Base-by-base conservation (phyloP, 2,329 filamentous ascomycete genomes). In the Pseudogymnoascus sp. region DNA sequence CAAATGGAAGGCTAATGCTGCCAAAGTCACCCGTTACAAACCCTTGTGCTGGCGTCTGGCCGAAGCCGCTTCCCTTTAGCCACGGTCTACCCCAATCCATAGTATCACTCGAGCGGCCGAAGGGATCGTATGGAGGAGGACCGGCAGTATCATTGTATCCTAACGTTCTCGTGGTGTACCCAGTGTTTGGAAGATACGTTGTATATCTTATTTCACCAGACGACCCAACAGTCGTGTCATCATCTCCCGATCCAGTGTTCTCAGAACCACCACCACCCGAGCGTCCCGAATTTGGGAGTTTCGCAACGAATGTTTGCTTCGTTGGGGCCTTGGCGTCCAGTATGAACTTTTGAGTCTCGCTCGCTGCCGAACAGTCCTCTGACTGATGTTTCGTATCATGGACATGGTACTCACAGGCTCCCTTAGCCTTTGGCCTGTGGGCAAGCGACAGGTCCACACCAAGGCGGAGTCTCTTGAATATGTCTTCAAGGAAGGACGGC, bases 391-490 rank as follows among this genome's bases (percentile, higher is more conserved):
- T 57, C 4, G 51, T 21, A 34, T 57, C 25, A 57, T 57, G 51
- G n/a, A 57, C 51, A 34, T 57, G 51, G 28, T 57, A 57, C 28
- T 57, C 51, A n/a, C 51, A 57, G 34, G 25, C 28, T 11, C 25
- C 51, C 10, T n/a, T 57, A 6, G 5, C 5, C 10, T 19, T 57
- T 34, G 51, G 51, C 51, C 28, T 10, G 51, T 57, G 51, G 28
- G n/a, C 34, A 34, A 10, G 51, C 14, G 51, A 19, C 5, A 57
- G 10, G 7, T 21, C 51, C 28, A 13, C 25, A 34, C n/a, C 34
- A 19, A 57, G 51, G 43, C 37, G 37, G 39, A 62, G 28, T 23
- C 41, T 28, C 39, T 62, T 62, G 16, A 62, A 62, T 23, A 62
- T 28, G 14, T 62, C 61, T 51, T 48, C 36, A 19, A 45, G 61